These are phyloP conservation scores for Colletotrichum cordylinicola DNA, from an alignment of 2,329 filamentous ascomycete genomes.

Conservation along the genomic window DNA sequence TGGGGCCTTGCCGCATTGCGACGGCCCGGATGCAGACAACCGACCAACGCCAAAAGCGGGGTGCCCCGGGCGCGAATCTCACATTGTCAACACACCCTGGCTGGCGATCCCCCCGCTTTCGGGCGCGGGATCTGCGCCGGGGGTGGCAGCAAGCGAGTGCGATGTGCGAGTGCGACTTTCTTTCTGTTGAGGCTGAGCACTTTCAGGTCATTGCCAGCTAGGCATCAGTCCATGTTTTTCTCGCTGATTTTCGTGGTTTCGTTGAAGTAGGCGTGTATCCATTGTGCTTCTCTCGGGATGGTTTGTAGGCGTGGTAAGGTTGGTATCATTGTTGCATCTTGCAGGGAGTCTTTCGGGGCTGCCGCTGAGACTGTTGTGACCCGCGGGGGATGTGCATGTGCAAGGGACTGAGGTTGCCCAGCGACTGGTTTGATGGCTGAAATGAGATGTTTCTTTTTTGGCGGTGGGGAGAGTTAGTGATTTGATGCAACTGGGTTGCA, in stretches of 20 bases:
- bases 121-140: not conserved
- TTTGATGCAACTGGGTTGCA: not conserved
- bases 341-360: not conserved
- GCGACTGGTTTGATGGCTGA: not conserved
- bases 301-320: too few relatives aligned
- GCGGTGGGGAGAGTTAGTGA: not conserved
- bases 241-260: rapidly evolving
- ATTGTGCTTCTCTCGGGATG: not conserved
- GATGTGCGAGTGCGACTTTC: not conserved
- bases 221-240: rapidly evolving
- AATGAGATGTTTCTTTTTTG: not conserved
- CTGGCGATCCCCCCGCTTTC: not conserved
- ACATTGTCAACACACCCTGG: not conserved
- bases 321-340: too few relatives aligned
- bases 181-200: not conserved
- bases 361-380: not conserved
- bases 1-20: not conserved
- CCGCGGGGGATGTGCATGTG: not conserved
- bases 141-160: not conserved
- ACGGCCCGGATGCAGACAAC: not conserved
- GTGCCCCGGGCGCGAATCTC: not conserved
- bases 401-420: not conserved
- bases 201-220: not conserved
- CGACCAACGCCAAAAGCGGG: not conserved
- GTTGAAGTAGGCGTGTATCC: not conserved